These are phyloP conservation scores for Chlorella sp. DNA, from an alignment of 139 green algal species.

Conservation along the genomic window DNA sequence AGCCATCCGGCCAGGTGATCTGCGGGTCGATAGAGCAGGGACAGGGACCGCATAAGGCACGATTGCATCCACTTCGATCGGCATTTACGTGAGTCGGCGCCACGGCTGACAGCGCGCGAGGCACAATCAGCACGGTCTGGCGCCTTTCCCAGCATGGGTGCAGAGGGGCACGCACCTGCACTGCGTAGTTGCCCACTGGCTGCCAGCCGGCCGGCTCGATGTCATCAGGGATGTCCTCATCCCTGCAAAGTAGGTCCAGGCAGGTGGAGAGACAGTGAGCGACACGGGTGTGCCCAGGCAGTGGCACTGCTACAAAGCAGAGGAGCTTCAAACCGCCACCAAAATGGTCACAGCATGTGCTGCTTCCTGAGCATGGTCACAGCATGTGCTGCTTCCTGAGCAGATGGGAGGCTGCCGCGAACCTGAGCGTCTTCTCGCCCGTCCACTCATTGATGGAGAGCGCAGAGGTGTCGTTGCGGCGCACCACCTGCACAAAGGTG, in stretches of 20 bases:
- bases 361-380: not conserved
- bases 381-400: not conserved
- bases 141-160: no score
- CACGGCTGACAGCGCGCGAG: no score
- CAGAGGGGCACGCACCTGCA: slow-evolving; percentile 53
- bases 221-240: slow-evolving; percentile 72
- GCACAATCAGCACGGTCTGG: no score
- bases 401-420: not conserved
- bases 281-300: no score
- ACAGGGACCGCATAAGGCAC: no score
- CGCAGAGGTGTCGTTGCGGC: slow-evolving; percentile 89
- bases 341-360: not conserved
- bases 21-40: slow-evolving; percentile 8
- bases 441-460: slow-evolving; percentile 90
- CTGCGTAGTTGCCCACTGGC: slow-evolving; percentile 97
- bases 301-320: not conserved
- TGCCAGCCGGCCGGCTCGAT: slow-evolving; percentile 73
- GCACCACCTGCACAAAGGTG: slow-evolving; percentile 49
- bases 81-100: no score
- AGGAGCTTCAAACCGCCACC: not conserved
- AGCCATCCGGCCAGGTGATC: slow-evolving; percentile 87
- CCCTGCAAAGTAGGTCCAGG: not conserved
- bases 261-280: not conserved
- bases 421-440: slow-evolving; percentile 62
- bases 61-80: no score